Percentiles rank a stretch among this genome's conserved stretches.
These are phyloP conservation scores for Fraxinus anomala DNA, from an alignment of 257 asterid species.

Conservation along the genomic window DNA sequence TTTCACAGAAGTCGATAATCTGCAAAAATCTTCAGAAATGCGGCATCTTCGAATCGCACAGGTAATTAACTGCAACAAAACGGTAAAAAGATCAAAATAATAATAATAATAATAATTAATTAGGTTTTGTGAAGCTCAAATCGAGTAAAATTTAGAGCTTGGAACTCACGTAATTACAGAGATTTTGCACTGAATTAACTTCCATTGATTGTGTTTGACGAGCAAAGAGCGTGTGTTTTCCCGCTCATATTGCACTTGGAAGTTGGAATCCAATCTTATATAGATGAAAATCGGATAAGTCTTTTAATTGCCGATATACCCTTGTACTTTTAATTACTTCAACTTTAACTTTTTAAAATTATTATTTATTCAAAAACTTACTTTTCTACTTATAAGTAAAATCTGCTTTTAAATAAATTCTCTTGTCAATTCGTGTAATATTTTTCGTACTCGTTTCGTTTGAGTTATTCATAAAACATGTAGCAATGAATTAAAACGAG, in stretches of 20 bases:
- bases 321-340: not conserved
- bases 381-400: too few species aligned
- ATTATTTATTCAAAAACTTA: too few species aligned
- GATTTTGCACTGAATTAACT: slow-evolving; percentile 47
- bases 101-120: not conserved
- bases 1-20: slow-evolving; percentile 63
- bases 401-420: too few species aligned
- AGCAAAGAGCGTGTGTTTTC: not conserved
- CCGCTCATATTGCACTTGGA: not conserved
- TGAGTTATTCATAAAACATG: too few species aligned
- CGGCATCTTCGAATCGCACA: slow-evolving; percentile 81
- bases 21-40: slow-evolving; percentile 60
- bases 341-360: too few species aligned
- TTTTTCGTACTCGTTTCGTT: too few species aligned
- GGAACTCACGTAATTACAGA: slow-evolving; percentile 59
- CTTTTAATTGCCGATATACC: not conserved
- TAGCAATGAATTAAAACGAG: too few species aligned
- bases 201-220: slow-evolving; percentile 37
- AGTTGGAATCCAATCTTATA: not conserved
- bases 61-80: slow-evolving; percentile 59
- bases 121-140: slow-evolving; percentile 6
- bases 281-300: not conserved
- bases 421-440: too few species aligned
- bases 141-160: not conserved
- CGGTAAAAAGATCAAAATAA: not conserved